phyloP scores from a whole-genome alignment of 176 grass and related monocot genomes.

The Elymus sibiricus region DNA sequence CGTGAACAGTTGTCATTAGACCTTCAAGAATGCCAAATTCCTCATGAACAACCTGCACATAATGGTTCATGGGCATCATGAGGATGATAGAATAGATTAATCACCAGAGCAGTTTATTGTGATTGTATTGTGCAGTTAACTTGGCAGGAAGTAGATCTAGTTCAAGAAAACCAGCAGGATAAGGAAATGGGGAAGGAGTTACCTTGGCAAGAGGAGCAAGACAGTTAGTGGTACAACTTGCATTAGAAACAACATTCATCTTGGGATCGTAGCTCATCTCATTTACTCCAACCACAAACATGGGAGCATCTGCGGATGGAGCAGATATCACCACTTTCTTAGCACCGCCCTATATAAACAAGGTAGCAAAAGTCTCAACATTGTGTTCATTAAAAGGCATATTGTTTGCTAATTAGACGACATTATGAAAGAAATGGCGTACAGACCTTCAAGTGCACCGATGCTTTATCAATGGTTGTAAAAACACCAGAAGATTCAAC shows the following conservation, averaged over 20 bases:
- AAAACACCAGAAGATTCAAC: slow-evolving; percentile 99
- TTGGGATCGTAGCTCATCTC: slow-evolving; percentile 73
- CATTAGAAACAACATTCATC: slow-evolving; percentile 98
- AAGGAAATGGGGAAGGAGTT: not conserved
- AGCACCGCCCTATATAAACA: slow-evolving; percentile 77
- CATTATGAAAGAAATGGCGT: not conserved
- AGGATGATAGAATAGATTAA: slow-evolving; percentile 18
- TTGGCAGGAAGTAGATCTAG: slow-evolving; percentile 3
- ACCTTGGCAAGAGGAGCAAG: slow-evolving; percentile 99
- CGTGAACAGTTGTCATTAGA: slow-evolving; percentile 99
- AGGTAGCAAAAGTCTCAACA: slow-evolving; percentile 21
- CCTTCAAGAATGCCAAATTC: slow-evolving; percentile 97
- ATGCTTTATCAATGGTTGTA: slow-evolving; percentile 77
- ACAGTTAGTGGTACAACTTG: slow-evolving; percentile 96
- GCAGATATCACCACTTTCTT: slow-evolving; percentile 99
- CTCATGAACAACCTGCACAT: slow-evolving; percentile 89
- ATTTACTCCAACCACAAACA: slow-evolving; percentile 99
- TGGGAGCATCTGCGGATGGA: slow-evolving; percentile 93
- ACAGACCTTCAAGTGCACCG: slow-evolving; percentile 83
- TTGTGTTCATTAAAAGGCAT: not conserved
- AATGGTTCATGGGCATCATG: slow-evolving; percentile 5
- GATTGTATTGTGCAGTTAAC: not conserved
- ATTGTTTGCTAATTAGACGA: not conserved
- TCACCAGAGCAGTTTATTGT: not conserved
- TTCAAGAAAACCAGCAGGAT: not conserved